Conservation (phyloP, 2,329 filamentous ascomycete species). For the Epichloe hybrida region DNA sequence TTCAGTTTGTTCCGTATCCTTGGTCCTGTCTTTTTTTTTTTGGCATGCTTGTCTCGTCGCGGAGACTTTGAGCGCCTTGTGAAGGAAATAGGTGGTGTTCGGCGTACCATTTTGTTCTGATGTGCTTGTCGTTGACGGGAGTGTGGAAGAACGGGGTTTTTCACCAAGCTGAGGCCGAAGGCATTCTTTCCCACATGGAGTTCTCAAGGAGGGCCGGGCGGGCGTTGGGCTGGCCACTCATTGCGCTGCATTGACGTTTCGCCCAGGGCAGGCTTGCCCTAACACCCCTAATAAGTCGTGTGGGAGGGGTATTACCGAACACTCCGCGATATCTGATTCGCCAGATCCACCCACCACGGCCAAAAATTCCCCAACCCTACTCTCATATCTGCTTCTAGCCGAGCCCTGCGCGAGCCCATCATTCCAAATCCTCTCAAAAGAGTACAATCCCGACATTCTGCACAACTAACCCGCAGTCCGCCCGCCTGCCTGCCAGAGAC, state of each 20-base stretch:
- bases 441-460: constrained; percentile 24
- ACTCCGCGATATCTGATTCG: constrained; percentile 23
- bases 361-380: constrained; percentile 20
- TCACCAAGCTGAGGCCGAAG: constrained; percentile 12
- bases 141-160: constrained; percentile 22
- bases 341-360: constrained; percentile 18
- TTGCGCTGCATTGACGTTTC: neutral
- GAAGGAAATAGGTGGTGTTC: constrained; percentile 2
- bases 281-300: constrained; percentile 25
- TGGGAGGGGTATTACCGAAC: constrained; percentile 16
- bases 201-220: constrained; percentile 1
- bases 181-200: constrained; percentile 10
- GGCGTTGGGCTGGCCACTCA: constrained; percentile 3
- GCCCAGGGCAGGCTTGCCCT: constrained; percentile 30
- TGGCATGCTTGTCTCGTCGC: neutral
- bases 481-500: constrained; percentile 22
- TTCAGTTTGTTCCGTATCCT: neutral
- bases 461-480: constrained; percentile 24
- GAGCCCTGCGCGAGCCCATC: constrained; percentile 14
- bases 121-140: constrained; percentile 26
- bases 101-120: constrained; percentile 31
- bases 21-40: neutral
- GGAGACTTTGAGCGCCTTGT: neutral
- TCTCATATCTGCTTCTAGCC: constrained; percentile 7
- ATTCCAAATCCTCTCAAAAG: constrained; percentile 20